Conservation (phyloP, 2,329 filamentous ascomycete genomes). For the Zymoseptoria ardabiliae region DNA sequence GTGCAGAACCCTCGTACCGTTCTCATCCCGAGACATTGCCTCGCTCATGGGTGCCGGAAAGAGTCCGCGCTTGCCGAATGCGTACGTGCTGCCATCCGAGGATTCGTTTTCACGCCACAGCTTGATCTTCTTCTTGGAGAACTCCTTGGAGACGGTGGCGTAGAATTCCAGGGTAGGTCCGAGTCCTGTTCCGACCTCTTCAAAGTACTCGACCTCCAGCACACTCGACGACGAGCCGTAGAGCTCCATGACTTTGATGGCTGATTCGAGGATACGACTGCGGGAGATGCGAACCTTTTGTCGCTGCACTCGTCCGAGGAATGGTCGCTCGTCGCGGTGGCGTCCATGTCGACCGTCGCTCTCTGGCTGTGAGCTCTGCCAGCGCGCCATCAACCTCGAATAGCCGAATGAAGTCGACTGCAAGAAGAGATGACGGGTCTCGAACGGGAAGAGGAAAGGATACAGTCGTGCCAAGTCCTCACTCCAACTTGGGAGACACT, state of each 20-base stretch:
- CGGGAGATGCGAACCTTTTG: slow-evolving; percentile 98
- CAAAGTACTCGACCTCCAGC: slow-evolving; percentile 95
- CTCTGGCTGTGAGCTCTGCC: slow-evolving; percentile 83
- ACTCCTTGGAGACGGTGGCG: slow-evolving; percentile 92
- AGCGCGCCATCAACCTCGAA: slow-evolving; percentile 91
- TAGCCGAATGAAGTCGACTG: slow-evolving; percentile 98
- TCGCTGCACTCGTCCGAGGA: slow-evolving; percentile 81
- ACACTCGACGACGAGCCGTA: slow-evolving; percentile 96
- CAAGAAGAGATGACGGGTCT: slow-evolving; percentile 91
- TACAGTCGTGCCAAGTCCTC: slow-evolving; percentile 90
- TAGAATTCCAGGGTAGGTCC: slow-evolving; percentile 97
- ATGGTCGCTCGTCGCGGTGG: slow-evolving; percentile 79
- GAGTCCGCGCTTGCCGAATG: slow-evolving; percentile 73
- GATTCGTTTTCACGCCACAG: slow-evolving; percentile 91
- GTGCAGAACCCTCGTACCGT: slow-evolving; percentile 80
- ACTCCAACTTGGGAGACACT: slow-evolving; percentile 90
- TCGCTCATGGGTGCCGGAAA: slow-evolving; percentile 88
- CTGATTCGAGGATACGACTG: slow-evolving; percentile 89
- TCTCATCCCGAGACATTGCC: slow-evolving; percentile 63
- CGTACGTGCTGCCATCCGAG: slow-evolving; percentile 66
- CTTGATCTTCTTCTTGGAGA: slow-evolving; percentile 93
- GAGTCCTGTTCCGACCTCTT: slow-evolving; percentile 92
- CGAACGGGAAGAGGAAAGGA: slow-evolving; percentile 95
- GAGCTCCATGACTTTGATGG: slow-evolving; percentile 96
- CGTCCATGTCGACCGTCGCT: slow-evolving; percentile 77